Conservation (phyloP, 2,329 filamentous ascomycete genomes). For the Exophiala mesophila region DNA sequence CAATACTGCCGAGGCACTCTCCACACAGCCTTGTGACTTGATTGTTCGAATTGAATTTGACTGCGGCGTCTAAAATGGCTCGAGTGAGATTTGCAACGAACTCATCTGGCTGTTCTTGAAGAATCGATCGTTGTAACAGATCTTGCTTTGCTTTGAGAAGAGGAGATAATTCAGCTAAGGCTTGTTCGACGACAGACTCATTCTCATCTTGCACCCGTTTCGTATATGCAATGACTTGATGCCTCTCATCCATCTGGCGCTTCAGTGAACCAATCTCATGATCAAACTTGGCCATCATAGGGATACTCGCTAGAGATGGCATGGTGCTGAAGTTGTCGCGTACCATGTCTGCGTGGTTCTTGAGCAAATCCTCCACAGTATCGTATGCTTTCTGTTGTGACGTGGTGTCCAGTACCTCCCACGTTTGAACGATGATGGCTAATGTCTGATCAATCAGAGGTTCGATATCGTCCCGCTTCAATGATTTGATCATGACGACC, state of each 20-base stretch:
- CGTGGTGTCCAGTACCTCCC: constrained; percentile 60
- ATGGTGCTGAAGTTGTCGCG: constrained; percentile 66
- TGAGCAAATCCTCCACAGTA: constrained; percentile 61
- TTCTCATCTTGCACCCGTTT: constrained; percentile 77
- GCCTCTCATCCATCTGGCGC: constrained; percentile 59
- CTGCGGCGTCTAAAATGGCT: constrained; percentile 76
- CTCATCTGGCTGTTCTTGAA: constrained; percentile 77
- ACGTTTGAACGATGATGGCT: constrained; percentile 78
- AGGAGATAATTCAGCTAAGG: constrained; percentile 68
- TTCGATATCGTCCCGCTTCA: constrained; percentile 74
- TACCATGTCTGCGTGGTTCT: constrained; percentile 58
- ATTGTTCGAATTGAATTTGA: constrained; percentile 69
- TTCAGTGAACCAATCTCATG: constrained; percentile 61
- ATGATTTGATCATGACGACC: constrained; percentile 68
- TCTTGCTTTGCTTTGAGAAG: constrained; percentile 71
- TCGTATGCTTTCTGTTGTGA: constrained; percentile 57
- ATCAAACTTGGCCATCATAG: constrained; percentile 64
- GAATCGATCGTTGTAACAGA: constrained; percentile 70
- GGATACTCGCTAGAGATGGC: constrained; percentile 69
- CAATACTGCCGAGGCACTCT: constrained; percentile 79
- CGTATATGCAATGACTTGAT: constrained; percentile 65
- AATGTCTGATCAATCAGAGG: constrained; percentile 82
- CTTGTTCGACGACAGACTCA: constrained; percentile 75
- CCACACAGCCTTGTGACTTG: constrained; percentile 68
- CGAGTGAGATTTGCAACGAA: constrained; percentile 68